Percentiles rank a stretch among this genome's conserved stretches.
Evolutionary conservation across 2,329 filamentous ascomycete species (phyloP).

Genomic region (Cytospora chrysosperma): DNA sequence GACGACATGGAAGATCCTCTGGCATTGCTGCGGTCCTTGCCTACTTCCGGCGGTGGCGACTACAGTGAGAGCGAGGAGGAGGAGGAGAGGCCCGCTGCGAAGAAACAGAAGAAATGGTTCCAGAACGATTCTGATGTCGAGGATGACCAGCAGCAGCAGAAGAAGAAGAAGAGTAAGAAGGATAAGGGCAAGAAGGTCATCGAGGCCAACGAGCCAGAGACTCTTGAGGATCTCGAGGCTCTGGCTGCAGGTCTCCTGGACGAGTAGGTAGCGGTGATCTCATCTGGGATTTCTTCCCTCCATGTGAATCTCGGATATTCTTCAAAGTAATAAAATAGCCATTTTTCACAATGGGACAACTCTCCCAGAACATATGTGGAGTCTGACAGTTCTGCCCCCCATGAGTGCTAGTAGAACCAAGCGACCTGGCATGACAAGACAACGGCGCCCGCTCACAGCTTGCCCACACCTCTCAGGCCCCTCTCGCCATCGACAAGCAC

Average conservation of each 20-base stretch:
- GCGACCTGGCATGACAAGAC: not conserved
- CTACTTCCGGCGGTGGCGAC: constrained; percentile 35
- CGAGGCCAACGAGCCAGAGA: constrained; percentile 67
- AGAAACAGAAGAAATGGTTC: constrained; percentile 75
- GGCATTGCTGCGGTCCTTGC: constrained; percentile 57
- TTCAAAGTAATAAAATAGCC: not conserved
- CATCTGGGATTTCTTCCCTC: not conserved
- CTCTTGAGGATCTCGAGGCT: constrained; percentile 75
- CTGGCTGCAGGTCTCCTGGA: constrained; percentile 72
- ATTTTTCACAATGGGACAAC: not conserved
- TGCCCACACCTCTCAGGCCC: constrained; percentile 57
- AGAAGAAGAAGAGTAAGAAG: constrained; percentile 42
- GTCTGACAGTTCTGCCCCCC: not conserved
- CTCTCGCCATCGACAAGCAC: constrained; percentile 80
- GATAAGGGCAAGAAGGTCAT: constrained; percentile 47
- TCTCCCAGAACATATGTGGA: not conserved
- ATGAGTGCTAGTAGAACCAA: not conserved
- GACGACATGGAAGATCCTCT: constrained; percentile 53
- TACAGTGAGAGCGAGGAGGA: constrained; percentile 37
- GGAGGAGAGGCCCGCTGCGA: constrained; percentile 54
- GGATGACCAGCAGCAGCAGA: constrained; percentile 42
- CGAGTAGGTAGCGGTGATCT: constrained; percentile 35
- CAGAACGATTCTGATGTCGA: constrained; percentile 62
- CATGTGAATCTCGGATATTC: not conserved
- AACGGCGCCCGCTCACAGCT: constrained; percentile 35